Conservation (phyloP, 2,329 filamentous ascomycete genomes). For the Colletotrichum sidae region DNA sequence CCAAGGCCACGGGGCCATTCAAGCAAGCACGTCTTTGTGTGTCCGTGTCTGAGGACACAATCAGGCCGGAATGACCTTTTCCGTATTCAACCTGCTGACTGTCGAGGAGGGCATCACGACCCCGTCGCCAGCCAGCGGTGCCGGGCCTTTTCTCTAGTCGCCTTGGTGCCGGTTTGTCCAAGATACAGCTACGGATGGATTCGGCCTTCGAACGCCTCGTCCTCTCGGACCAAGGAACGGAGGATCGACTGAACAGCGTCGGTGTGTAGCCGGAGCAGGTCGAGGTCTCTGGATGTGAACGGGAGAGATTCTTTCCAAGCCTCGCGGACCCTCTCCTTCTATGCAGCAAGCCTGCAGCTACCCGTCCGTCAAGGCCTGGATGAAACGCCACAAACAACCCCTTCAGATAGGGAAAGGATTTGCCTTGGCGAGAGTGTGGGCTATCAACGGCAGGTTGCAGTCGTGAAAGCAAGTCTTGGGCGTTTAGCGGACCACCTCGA, state of each 20-base stretch:
- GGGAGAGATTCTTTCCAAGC: slow-evolving; percentile 34
- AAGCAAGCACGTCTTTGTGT: slow-evolving; percentile 33
- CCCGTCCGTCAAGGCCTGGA: slow-evolving; percentile 59
- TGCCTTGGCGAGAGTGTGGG: slow-evolving; percentile 48
- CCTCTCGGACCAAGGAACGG: slow-evolving; percentile 14
- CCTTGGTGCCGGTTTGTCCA: slow-evolving; percentile 4
- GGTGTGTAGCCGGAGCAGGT: slow-evolving; percentile 21
- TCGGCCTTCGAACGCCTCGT: slow-evolving; percentile 9
- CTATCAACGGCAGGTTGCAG: slow-evolving; percentile 55
- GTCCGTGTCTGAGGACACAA: slow-evolving; percentile 18
- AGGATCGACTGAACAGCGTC: slow-evolving; percentile 32
- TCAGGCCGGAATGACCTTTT: slow-evolving; percentile 19
- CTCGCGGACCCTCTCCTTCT: slow-evolving; percentile 49
- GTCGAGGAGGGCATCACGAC: neutral
- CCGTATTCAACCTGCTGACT: slow-evolving; percentile 18
- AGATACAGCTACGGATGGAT: slow-evolving; percentile 14
- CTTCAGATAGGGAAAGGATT: slow-evolving; percentile 54
- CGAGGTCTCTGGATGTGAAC: slow-evolving; percentile 28
- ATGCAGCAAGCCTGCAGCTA: slow-evolving; percentile 61
- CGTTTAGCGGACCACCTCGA: slow-evolving; percentile 46
- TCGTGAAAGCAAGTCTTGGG: slow-evolving; percentile 47
- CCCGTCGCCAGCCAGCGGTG: slow-evolving; percentile 7
- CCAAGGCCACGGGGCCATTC: slow-evolving; percentile 32
- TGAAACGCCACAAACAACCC: slow-evolving; percentile 60
- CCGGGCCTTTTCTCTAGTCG: neutral